Evolutionary conservation across 345 rosid genomes (phyloP).

Genomic region (Populus nigra): DNA sequence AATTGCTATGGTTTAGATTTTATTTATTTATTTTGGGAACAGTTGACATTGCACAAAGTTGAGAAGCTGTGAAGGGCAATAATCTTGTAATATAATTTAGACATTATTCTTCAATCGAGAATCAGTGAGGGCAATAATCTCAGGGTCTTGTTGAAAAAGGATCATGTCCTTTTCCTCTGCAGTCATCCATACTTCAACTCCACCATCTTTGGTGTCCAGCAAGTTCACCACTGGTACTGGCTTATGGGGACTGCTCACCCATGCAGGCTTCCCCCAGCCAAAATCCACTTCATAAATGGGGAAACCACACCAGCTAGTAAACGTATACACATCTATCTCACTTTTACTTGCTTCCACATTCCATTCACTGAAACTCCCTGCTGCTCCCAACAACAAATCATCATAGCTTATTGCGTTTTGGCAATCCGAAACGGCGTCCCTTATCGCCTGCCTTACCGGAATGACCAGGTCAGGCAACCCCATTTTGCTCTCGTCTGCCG

Average conservation of each 20-base stretch:
- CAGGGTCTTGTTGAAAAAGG: conserved; percentile 19
- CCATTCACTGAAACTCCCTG: neutral
- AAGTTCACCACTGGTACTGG: conserved; percentile 14
- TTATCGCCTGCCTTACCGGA: conserved; percentile 23
- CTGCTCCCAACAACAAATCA: neutral
- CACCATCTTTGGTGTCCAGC: conserved; percentile 21
- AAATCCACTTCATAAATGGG: conserved; percentile 27
- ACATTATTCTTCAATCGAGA: too few species aligned
- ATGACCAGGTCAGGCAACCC: conserved; percentile 19
- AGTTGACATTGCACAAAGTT: too few species aligned
- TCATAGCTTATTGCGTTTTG: conserved; percentile 1
- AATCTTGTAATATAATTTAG: too few species aligned
- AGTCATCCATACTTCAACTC: conserved; percentile 33
- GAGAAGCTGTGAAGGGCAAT: too few species aligned
- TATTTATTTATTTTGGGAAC: too few species aligned
- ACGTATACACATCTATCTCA: conserved; percentile 13
- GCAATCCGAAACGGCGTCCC: neutral
- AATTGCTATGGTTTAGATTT: too few species aligned
- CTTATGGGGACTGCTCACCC: conserved; percentile 19
- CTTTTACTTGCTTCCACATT: neutral
- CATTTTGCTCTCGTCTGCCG: neutral
- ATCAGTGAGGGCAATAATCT: conserved; percentile 18
- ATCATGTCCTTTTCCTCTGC: conserved; percentile 26
- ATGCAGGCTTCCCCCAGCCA: conserved; percentile 39
- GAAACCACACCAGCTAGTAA: conserved; percentile 29